Conservation (phyloP, 495 filamentous ascomycete genomes). For the Friedmanniomyces simplex region DNA sequence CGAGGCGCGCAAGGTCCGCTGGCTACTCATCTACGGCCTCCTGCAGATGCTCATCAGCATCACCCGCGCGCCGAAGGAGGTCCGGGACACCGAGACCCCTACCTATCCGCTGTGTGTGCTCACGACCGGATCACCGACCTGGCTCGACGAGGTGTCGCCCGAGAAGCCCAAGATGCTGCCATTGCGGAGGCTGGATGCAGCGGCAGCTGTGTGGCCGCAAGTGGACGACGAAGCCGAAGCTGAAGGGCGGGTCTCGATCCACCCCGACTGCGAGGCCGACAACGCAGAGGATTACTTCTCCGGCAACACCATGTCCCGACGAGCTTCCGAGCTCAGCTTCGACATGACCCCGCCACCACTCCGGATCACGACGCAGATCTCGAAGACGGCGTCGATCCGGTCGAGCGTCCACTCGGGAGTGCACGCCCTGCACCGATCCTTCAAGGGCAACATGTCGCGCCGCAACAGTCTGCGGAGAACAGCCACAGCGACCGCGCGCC, state of each 20-base stretch:
- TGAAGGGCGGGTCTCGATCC: constrained; percentile 18
- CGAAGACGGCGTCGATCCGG: constrained; percentile 13
- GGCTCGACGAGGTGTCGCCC: neutral
- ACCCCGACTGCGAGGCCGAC: constrained; percentile 33
- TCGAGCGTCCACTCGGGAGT: constrained; percentile 18
- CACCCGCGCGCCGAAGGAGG: constrained; percentile 30
- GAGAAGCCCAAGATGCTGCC: neutral
- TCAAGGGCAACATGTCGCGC: constrained; percentile 17
- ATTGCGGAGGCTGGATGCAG: neutral
- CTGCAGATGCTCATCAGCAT: constrained; percentile 44
- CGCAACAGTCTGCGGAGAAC: constrained; percentile 19
- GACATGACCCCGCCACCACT: constrained; percentile 10
- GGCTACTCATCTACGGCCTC: constrained; percentile 62
- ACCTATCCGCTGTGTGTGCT: constrained; percentile 32
- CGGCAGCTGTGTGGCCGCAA: neutral
- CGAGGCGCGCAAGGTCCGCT: constrained; percentile 43
- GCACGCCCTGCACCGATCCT: constrained; percentile 8
- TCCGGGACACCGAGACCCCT: constrained; percentile 25
- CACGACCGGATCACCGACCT: constrained; percentile 2
- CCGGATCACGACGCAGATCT: constrained; percentile 16
- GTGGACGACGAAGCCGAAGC: neutral
- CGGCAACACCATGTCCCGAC: constrained; percentile 16
- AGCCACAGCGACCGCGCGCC: neutral
- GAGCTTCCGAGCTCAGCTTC: constrained; percentile 4
- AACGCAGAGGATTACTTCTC: constrained; percentile 26